Evolutionary conservation across 2,329 filamentous ascomycete species (phyloP), one percentile per base, ranked within the genome.

Genomic region (Colletotrichum magnum): DNA sequence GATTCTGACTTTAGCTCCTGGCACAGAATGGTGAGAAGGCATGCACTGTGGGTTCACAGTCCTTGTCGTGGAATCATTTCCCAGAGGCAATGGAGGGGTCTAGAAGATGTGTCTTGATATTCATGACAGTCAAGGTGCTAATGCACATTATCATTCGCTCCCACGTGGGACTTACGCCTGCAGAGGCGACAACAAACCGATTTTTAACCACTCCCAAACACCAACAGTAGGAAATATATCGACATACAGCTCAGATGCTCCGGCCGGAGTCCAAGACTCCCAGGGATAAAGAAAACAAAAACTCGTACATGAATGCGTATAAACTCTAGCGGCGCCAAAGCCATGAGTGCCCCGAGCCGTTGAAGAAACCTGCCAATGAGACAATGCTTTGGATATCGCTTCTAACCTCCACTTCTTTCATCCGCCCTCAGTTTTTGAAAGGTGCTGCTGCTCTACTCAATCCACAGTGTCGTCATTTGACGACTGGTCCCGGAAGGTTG

Each of bases 401-500:
- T 69, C 54, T 66, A 69, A 45, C 51, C 50, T 12, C 51, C 32
- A 5, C 43, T 7, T 47, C 43, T 48, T 45, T 21, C 18, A 32
- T 39, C 7, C 43, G 9, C 41, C 21, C 28, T 7, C 2, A 26
- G 47, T 47, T 26, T 58, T 41, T 7, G 10, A 15, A 18, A 48
- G 28, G 4, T 6, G 21, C 6, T 12, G 16, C 5, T 41, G 4
- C n/a, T 61, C 39, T 54, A 36, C 43, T 70, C 45, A 71, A 47
- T 71, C 69, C 24, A 71, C 67, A 13, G 54, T 64, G 6, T 71
- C 69, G 21, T 71, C 69, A 13, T 66, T 67, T 6, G 56, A 51
- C 16, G 67, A 45, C 48, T 60, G 48, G 10, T 53, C 50, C 58
- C 43, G 67, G 26, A 67, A 66, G 18, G 62, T 66, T 21, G 67